These are phyloP conservation scores for Neurospora tetraspora DNA, from an alignment of 495 filamentous ascomycete species.

Conservation along the genomic window DNA sequence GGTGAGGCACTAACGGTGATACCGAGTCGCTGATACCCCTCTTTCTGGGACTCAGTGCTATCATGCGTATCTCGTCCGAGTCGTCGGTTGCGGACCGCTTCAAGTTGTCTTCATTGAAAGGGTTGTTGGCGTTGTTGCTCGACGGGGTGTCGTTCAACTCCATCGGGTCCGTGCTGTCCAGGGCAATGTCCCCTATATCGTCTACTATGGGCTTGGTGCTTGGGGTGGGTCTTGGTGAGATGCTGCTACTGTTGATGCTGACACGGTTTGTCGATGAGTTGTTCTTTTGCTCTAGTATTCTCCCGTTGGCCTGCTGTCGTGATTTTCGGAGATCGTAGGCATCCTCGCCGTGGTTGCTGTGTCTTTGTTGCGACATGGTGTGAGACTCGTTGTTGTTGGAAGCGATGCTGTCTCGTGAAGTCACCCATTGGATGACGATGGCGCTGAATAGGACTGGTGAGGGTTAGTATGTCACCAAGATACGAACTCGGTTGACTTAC, in stretches of 20 bases:
- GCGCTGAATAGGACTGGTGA: constrained; percentile 40
- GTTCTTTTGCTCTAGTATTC: not conserved
- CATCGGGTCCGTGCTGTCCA: constrained; percentile 1
- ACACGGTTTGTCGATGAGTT: not conserved
- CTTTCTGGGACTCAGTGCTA: not conserved
- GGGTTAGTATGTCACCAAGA: not conserved
- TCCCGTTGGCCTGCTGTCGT: not conserved
- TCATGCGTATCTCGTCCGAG: not conserved
- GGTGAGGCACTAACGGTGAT: not conserved
- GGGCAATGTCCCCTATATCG: constrained; percentile 12
- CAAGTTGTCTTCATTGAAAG: constrained; percentile 5
- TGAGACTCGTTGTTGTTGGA: constrained; percentile 4
- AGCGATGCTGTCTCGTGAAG: constrained; percentile 32
- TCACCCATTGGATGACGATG: constrained; percentile 45
- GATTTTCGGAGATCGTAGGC: constrained; percentile 2
- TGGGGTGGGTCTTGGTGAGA: constrained; percentile 2
- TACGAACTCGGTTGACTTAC: constrained; percentile 16
- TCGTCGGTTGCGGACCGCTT: not conserved
- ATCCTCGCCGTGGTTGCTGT: constrained; percentile 8
- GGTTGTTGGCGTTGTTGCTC: constrained; percentile 2
- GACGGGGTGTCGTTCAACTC: constrained; percentile 1
- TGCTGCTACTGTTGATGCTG: constrained; percentile 6
- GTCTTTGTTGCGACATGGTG: constrained; percentile 5
- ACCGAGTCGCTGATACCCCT: not conserved
- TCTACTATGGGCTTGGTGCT: constrained; percentile 16